These are phyloP conservation scores for Iris macrosiphon DNA, from an alignment of 106 monocot genomes.

Conservation along the genomic window DNA sequence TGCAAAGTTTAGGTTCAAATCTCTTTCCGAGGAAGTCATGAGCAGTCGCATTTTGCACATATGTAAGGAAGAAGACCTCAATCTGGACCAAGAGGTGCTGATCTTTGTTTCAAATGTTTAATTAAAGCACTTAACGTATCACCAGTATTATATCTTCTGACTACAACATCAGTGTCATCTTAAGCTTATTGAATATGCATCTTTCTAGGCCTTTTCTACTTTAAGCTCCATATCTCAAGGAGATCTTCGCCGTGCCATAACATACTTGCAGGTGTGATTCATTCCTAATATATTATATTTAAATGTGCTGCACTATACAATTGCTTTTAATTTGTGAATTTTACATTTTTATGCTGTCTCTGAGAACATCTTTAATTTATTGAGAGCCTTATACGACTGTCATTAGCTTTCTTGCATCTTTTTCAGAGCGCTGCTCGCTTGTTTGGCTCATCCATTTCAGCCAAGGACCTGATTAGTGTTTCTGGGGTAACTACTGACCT, in stretches of 20 bases:
- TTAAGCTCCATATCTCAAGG: constrained; percentile 82
- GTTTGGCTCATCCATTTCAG: constrained; percentile 80
- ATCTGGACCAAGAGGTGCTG: constrained; percentile 65
- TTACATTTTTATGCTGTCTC: neutral
- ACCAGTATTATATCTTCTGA: neutral
- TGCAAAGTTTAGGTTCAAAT: constrained; percentile 96
- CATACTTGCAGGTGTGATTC: constrained; percentile 80
- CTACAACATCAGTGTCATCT: neutral
- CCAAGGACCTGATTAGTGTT: constrained; percentile 75
- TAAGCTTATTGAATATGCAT: constrained; percentile 1
- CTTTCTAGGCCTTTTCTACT: constrained; percentile 71
- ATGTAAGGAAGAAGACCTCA: constrained; percentile 79
- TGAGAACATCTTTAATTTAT: neutral
- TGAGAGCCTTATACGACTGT: neutral
- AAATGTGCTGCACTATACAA: neutral
- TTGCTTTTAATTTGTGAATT: neutral
- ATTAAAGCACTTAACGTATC: too few relatives aligned
- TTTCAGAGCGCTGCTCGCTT: constrained; percentile 95
- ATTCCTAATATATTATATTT: neutral
- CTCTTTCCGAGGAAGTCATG: constrained; percentile 84
- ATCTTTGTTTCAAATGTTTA: neutral
- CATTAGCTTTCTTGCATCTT: neutral
- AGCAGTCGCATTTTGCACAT: constrained; percentile 74
- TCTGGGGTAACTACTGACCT: constrained; percentile 67
- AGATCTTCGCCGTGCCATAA: constrained; percentile 98